Evolutionary conservation across 2,329 filamentous ascomycete species (phyloP), one percentile per base, ranked within the genome.

Genomic region (Aureobasidium namibiae): DNA sequence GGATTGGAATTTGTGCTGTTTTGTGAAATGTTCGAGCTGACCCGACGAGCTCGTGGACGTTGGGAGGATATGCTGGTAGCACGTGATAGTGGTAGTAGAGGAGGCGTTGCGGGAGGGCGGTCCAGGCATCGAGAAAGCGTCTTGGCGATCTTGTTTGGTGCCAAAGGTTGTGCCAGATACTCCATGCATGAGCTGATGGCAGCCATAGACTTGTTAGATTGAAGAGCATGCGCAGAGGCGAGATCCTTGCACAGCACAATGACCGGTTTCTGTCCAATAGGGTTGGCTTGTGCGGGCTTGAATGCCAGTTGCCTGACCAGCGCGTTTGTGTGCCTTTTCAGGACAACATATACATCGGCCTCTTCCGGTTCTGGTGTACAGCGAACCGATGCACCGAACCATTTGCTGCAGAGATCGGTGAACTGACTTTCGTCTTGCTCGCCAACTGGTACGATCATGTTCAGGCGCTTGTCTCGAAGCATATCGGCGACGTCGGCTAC

Each of bases 61-160:
- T 29, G 34, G 0, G 36, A 50, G 4, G 41, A 58, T 2, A 24
- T 26, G 21, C 44, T 39, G 5, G 56, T 33, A 2, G 42, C 10
- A 7, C 26, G 54, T 23, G 46, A 57, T 1, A 29, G 18, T n/a
- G 42, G 11, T 11, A 16, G n/a, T 10, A 23, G 1, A 4, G 39
- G 31, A n/a, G n/a, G n/a, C n/a, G 29, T 34, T 9, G 31, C 13
- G 6, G 52, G 2, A 11, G 14, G 23, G 16, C 36, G 36, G 5
- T 65, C 64, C 2, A 69, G 38, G n/a, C 67, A 68, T 14, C 64
- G 60, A 8, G 63, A 46, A 6, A 61, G 45, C n/a, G 53, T 54
- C 31, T 58, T 61, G 1, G 59, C 52, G 16, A 61, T n/a, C 45
- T 61, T 61, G 16, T 44, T 52, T 2, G 56, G 56, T 11, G 45